Conservation (phyloP, 2,329 filamentous ascomycete genomes). For the Penicillium brevicompactum region DNA sequence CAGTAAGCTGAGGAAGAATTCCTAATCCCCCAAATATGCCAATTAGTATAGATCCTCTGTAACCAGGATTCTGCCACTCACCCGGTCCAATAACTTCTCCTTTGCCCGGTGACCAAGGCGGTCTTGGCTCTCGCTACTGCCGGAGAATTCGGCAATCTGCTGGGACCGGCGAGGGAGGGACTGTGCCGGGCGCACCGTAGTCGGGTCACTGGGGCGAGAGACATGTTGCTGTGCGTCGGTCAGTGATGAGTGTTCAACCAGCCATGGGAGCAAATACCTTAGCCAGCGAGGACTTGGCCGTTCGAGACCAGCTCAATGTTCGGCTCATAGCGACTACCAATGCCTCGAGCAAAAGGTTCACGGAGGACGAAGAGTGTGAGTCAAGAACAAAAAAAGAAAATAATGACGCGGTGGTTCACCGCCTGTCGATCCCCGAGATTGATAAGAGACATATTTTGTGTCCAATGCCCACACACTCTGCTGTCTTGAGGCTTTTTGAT, state of each 20-base stretch:
- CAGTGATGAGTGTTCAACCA: constrained; percentile 5
- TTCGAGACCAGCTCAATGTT: constrained; percentile 34
- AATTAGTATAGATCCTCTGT: constrained; percentile 1
- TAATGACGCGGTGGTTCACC: constrained; percentile 13
- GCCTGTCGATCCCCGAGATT: constrained; percentile 12
- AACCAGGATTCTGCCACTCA: constrained; percentile 15
- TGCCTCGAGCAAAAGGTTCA: constrained; percentile 10
- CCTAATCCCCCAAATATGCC: constrained; percentile 52
- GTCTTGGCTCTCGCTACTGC: constrained; percentile 28
- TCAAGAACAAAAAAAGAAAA: constrained; percentile 9
- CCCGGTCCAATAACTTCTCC: constrained; percentile 48
- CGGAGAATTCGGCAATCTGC: constrained; percentile 36
- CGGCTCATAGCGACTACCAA: constrained; percentile 37
- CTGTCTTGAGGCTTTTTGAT: too few relatives aligned
- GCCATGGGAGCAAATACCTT: constrained; percentile 26
- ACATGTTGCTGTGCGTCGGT: constrained; percentile 23
- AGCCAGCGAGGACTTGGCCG: constrained; percentile 30
- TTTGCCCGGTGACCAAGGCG: constrained; percentile 43
- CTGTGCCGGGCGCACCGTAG: constrained; percentile 11
- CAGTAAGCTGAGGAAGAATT: constrained; percentile 83
- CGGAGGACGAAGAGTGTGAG: not conserved
- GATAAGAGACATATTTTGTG: constrained; percentile 11
- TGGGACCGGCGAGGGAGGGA: constrained; percentile 22
- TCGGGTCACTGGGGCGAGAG: constrained; percentile 16
- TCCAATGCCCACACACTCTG: not conserved